Conservation (phyloP, 306 rosid species). For the Nissolia schottii region DNA sequence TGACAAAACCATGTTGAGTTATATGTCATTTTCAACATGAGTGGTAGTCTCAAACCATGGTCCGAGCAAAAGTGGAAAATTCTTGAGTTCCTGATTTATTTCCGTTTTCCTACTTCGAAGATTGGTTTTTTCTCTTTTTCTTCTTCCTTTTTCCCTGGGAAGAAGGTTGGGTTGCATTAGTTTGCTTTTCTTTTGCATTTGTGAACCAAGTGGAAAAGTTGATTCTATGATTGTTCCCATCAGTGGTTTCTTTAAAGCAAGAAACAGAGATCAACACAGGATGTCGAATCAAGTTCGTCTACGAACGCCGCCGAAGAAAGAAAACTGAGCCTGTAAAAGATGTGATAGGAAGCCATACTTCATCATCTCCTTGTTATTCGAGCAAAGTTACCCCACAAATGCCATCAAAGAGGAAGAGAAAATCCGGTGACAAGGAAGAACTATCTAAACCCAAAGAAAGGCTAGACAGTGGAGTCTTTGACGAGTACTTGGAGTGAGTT, state of each 20-base stretch:
- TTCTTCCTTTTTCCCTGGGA: background rate
- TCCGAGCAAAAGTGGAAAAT: background rate
- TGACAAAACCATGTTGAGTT: background rate
- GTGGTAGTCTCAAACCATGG: background rate
- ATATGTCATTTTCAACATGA: background rate
- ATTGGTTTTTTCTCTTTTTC: background rate
- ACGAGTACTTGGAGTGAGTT: conserved; percentile 53
- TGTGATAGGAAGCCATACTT: background rate
- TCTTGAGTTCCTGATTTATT: background rate
- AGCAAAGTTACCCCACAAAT: conserved; percentile 22
- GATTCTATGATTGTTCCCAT: conserved; percentile 20
- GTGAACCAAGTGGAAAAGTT: conserved; percentile 6
- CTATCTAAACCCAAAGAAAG: conserved; percentile 19
- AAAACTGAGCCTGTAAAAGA: background rate
- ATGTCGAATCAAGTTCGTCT: background rate
- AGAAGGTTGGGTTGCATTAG: background rate
- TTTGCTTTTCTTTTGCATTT: background rate
- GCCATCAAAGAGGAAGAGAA: conserved; percentile 38
- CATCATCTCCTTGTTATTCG: background rate
- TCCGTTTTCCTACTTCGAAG: background rate
- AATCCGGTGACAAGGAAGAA: conserved; percentile 1
- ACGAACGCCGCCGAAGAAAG: background rate
- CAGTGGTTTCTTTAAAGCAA: conserved; percentile 1
- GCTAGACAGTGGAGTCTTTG: conserved; percentile 51
- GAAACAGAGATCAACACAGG: background rate